These are phyloP conservation scores for Aspergillus nomiae DNA, from an alignment of 2,329 filamentous ascomycete species.

Conservation along the genomic window DNA sequence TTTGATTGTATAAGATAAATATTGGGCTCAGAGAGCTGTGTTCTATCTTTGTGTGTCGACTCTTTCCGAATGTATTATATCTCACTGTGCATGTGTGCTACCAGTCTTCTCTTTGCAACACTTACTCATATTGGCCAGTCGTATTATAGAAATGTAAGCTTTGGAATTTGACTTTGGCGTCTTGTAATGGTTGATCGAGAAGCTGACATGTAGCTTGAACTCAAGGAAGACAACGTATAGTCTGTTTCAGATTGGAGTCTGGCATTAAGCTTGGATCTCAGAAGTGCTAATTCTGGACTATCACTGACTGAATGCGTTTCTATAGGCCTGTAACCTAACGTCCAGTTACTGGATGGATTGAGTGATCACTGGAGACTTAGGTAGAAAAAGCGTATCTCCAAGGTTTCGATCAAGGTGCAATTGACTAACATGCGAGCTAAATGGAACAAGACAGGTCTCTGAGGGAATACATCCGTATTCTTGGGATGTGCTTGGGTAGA, in stretches of 20 bases:
- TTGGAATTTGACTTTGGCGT: neutral
- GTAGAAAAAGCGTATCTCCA: neutral
- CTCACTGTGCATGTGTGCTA: neutral
- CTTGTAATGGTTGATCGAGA: neutral
- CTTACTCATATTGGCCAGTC: neutral
- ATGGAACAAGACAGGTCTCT: neutral
- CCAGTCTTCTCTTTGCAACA: neutral
- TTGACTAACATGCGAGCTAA: neutral
- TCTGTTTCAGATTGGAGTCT: neutral
- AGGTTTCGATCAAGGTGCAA: neutral
- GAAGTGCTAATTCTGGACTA: neutral
- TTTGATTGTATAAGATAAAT: neutral
- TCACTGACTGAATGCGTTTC: neutral
- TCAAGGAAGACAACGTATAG: neutral
- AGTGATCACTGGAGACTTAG: neutral
- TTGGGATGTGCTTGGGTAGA: neutral
- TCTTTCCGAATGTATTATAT: conserved; percentile 4
- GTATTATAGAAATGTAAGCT: neutral
- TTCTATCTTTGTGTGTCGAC: neutral
- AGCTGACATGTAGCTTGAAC: neutral
- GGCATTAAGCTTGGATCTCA: neutral
- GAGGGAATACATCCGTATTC: neutral
- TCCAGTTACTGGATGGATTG: neutral
- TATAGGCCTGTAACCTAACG: neutral
- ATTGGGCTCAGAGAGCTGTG: neutral